phyloP scores from a whole-genome alignment of 495 filamentous ascomycete species.

The Glarea lozoyensis region DNA sequence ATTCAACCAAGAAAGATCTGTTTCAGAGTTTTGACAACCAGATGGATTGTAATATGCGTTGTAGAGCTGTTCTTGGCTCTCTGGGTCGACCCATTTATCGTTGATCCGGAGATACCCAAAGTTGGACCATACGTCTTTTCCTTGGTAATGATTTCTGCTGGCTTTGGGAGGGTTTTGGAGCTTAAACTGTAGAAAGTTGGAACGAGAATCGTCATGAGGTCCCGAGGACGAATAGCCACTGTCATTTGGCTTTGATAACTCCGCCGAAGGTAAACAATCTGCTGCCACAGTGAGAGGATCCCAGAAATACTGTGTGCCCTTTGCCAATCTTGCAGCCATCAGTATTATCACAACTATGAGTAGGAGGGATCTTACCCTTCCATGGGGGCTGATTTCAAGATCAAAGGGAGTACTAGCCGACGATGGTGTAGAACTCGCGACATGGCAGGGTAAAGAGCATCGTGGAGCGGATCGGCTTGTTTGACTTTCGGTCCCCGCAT shows the following conservation, averaged over 20 bases:
- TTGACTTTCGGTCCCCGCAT: conserved; percentile 4
- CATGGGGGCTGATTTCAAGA: neutral
- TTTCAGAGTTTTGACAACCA: neutral
- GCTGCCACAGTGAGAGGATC: conserved; percentile 9
- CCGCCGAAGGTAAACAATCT: neutral
- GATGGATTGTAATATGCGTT: conserved; percentile 4
- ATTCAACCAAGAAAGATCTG: neutral
- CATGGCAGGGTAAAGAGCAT: conserved; percentile 4
- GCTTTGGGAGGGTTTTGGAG: neutral
- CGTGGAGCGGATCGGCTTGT: conserved; percentile 7
- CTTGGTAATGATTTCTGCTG: conserved; percentile 13
- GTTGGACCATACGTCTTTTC: conserved; percentile 10
- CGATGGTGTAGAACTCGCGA: neutral
- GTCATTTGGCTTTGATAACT: neutral
- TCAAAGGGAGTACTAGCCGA: neutral
- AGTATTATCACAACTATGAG: neutral
- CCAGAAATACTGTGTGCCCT: conserved; percentile 7
- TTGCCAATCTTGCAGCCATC: conserved; percentile 2
- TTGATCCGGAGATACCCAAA: conserved; percentile 16
- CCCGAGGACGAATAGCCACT: neutral
- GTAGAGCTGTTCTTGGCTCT: conserved; percentile 10
- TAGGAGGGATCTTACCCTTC: conserved; percentile 4
- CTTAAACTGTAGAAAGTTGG: too few species aligned
- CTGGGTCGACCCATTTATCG: conserved; percentile 20
- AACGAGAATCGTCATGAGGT: conserved; percentile 10